A percentile compares a stretch with the other conserved stretches of the same genome.
phyloP scores from a whole-genome alignment of 1,284 basidiomycete genomes.

The Austroboletus novae-zelandiae region DNA sequence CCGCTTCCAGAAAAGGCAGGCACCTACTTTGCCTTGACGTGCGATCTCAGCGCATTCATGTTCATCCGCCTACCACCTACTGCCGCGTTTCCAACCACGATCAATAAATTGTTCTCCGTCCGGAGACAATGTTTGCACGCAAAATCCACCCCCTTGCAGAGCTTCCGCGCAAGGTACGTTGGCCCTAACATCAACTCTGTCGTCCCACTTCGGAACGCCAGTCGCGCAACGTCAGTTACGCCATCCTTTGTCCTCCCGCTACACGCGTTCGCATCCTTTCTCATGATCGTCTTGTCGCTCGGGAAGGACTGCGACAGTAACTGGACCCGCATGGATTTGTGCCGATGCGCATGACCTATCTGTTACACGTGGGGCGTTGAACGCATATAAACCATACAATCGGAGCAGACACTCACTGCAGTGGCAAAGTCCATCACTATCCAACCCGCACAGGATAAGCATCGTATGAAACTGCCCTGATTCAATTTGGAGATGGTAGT shows the following conservation, averaged over 20 bases:
- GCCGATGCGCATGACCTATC: conserved; percentile 62
- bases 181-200: conserved; percentile 30
- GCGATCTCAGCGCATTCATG: conserved; percentile 58
- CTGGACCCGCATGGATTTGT: conserved; percentile 49
- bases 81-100: not conserved
- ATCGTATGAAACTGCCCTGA: conserved; percentile 40
- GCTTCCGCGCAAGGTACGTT: conserved; percentile 19
- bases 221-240: conserved; percentile 5
- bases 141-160: conserved; percentile 39
- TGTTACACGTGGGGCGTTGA: conserved; percentile 23
- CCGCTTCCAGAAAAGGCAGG: not conserved
- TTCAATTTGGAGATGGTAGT: conserved; percentile 25
- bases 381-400: not conserved
- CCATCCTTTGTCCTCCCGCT: not conserved
- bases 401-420: conserved; percentile 39
- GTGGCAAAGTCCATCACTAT: conserved; percentile 50
- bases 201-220: conserved; percentile 34
- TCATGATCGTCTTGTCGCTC: not conserved
- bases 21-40: conserved; percentile 56
- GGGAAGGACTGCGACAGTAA: conserved; percentile 20
- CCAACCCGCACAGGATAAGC: conserved; percentile 49
- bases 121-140: conserved; percentile 53
- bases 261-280: not conserved
- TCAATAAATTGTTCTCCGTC: not conserved
- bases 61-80: conserved; percentile 29